Evolutionary conservation across 768 basidiomycete genomes (phyloP).

Genomic region (Mycena filopes): DNA sequence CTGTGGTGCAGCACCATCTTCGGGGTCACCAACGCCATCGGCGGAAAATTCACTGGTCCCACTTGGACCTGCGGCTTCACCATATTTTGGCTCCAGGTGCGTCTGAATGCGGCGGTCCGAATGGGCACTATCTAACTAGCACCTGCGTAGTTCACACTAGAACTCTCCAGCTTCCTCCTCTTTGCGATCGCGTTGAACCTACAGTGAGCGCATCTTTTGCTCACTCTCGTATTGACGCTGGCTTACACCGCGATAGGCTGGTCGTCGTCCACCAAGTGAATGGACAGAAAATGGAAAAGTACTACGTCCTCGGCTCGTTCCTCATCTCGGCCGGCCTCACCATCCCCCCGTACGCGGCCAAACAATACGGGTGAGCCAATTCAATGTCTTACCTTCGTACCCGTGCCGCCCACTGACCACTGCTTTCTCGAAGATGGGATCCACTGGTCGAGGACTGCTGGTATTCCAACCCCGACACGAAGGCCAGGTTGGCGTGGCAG

Average conservation of each 20-base stretch:
- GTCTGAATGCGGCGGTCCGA: neutral
- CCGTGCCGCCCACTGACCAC: no score
- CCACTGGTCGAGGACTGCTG: constrained; percentile 36
- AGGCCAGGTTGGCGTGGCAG: constrained; percentile 34
- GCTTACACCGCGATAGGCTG: constrained; percentile 20
- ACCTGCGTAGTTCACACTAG: constrained; percentile 23
- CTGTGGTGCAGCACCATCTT: constrained; percentile 31
- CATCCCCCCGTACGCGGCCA: constrained; percentile 36
- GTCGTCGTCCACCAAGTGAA: constrained; percentile 35
- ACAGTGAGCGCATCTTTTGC: constrained; percentile 24
- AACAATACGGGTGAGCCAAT: constrained; percentile 35
- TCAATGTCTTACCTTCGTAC: no score
- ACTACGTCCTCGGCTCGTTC: constrained; percentile 30
- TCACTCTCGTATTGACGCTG: neutral
- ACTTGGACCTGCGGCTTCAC: constrained; percentile 33
- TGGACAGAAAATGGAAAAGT: constrained; percentile 34
- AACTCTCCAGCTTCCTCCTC: constrained; percentile 36
- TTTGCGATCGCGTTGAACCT: constrained; percentile 37
- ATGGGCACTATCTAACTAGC: neutral
- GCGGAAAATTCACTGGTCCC: constrained; percentile 28
- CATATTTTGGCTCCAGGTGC: constrained; percentile 32
- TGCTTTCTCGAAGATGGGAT: constrained; percentile 35
- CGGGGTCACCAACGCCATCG: constrained; percentile 33
- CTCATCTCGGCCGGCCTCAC: constrained; percentile 25
- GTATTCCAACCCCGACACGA: constrained; percentile 34